phyloP scores from a whole-genome alignment of 176 grass and related monocot genomes.

The Oryza australiensis region DNA sequence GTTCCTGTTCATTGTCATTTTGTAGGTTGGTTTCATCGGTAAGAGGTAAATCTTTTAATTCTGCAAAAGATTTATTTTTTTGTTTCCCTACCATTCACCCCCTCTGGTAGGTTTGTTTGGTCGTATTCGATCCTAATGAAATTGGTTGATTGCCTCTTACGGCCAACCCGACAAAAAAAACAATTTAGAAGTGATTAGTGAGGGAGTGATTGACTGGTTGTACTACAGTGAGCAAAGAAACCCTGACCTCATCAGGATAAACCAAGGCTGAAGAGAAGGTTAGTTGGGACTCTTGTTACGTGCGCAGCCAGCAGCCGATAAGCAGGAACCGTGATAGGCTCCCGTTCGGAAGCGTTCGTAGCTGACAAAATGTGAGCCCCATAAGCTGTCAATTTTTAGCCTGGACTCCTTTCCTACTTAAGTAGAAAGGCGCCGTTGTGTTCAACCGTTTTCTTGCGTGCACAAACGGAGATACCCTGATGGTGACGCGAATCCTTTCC shows the following conservation, averaged over 20 bases:
- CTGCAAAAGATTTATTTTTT: no score
- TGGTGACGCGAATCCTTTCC: neutral
- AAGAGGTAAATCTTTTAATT: no score
- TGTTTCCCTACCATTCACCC: no score
- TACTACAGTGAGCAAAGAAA: neutral
- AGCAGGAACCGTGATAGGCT: constrained; percentile 14
- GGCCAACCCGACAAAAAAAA: neutral
- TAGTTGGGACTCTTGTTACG: neutral
- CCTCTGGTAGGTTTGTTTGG: no score
- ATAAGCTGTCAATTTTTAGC: constrained; percentile 9
- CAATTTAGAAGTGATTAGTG: neutral
- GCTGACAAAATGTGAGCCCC: constrained; percentile 13
- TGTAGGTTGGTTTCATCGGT: no score
- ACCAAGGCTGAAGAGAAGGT: neutral
- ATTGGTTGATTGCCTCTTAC: no score
- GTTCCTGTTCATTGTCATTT: no score
- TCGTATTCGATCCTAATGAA: no score
- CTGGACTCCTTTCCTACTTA: constrained; percentile 24
- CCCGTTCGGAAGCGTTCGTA: constrained; percentile 12
- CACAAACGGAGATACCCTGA: constrained; percentile 22
- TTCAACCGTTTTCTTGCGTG: constrained; percentile 30
- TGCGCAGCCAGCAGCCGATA: neutral
- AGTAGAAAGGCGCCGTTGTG: neutral
- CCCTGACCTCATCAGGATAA: neutral
- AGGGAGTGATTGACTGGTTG: neutral